A percentile compares a stretch with the other conserved stretches of the same genome.
Conservation (phyloP, 1,139 yeast genomes). For the Candida sanyaensis region DNA sequence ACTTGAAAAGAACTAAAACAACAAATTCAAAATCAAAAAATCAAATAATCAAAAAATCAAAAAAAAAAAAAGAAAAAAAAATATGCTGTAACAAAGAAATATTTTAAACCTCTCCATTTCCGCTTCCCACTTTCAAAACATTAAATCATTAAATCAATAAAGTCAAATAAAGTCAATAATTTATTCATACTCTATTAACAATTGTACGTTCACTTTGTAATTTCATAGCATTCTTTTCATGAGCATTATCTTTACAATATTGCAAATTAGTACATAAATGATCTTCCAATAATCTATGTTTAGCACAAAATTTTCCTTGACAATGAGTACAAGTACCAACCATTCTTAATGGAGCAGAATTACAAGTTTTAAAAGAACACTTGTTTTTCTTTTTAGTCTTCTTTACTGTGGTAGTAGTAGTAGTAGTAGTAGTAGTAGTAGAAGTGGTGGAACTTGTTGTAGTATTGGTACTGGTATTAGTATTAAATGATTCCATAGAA, state of each 20-base stretch:
- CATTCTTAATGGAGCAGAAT: conserved; percentile 71
- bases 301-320: conserved; percentile 83
- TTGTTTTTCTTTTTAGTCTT: conserved; percentile 55
- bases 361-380: conserved; percentile 66
- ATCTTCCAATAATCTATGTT: conserved; percentile 83
- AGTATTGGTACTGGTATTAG: conserved; percentile 13
- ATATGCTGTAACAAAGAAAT: background rate
- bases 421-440: too few relatives aligned
- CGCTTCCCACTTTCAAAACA: background rate
- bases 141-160: background rate
- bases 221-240: conserved; percentile 43
- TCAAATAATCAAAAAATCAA: too few relatives aligned
- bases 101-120: background rate
- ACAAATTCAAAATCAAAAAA: too few relatives aligned
- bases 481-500: conserved; percentile 11
- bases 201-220: conserved; percentile 47
- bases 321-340: conserved; percentile 90
- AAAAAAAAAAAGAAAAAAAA: background rate
- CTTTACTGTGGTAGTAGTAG: conserved; percentile 24
- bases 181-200: conserved; percentile 25
- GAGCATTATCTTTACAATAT: conserved; percentile 78
- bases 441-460: too few relatives aligned
- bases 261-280: conserved; percentile 81
- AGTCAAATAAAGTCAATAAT: background rate
- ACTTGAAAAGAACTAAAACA: background rate